A percentile compares a stretch with the other conserved stretches of the same genome.
Conservation (phyloP, 352 stramenopile species). For the Globisporangium iwayamae region DNA sequence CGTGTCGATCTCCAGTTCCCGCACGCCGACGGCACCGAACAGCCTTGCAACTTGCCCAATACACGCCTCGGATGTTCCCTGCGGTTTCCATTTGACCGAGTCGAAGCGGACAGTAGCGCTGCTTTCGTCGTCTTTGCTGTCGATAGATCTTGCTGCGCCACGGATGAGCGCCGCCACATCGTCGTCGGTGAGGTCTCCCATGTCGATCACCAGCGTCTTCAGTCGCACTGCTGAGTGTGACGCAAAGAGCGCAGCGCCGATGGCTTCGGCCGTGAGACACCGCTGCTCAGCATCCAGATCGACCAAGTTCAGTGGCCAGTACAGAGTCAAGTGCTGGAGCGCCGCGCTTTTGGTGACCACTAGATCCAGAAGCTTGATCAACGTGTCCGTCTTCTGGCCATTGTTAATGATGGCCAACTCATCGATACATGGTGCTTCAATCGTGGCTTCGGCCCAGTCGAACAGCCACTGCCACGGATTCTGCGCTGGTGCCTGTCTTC, state of each 20-base stretch:
- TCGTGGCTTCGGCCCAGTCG: slow-evolving; percentile 6
- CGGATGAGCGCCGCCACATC: slow-evolving; percentile 8
- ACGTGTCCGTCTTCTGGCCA: not conserved
- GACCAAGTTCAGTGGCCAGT: not conserved
- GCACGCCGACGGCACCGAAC: slow-evolving; percentile 13
- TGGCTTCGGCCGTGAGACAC: slow-evolving; percentile 2
- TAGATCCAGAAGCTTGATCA: slow-evolving; percentile 1
- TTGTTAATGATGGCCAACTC: not conserved
- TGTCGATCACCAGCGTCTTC: slow-evolving; percentile 7
- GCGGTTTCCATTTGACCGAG: slow-evolving; percentile 9
- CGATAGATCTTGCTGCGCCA: not conserved
- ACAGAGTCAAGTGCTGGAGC: not conserved
- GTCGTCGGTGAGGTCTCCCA: slow-evolving; percentile 9
- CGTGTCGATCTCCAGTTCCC: slow-evolving; percentile 10
- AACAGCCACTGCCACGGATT: not conserved
- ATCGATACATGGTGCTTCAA: not conserved
- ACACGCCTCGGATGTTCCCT: not conserved
- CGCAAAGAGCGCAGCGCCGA: slow-evolving; percentile 6
- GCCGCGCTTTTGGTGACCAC: slow-evolving; percentile 1
- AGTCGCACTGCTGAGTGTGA: not conserved
- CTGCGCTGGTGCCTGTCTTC: not conserved
- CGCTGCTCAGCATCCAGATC: not conserved
- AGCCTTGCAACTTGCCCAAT: slow-evolving; percentile 9
- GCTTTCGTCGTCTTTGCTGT: not conserved
- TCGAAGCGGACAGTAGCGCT: slow-evolving; percentile 2